phyloP scores from a whole-genome alignment of 2,329 filamentous ascomycete genomes.

The Diaporthe capsici region DNA sequence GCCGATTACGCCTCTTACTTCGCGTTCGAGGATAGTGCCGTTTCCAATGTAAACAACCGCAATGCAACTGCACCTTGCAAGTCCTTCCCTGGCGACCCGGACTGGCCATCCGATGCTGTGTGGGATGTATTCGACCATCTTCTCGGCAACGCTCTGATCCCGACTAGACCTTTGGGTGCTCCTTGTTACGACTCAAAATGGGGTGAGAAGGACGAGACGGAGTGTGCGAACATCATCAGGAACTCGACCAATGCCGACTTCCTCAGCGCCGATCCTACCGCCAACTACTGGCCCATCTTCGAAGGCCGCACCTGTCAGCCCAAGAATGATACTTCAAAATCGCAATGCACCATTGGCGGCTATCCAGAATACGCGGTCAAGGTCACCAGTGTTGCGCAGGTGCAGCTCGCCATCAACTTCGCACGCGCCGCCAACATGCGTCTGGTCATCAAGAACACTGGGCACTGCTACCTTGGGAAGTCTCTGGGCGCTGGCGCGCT shows the following conservation, averaged over 20 bases:
- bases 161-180: slow-evolving; percentile 65
- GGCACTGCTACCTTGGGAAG: slow-evolving; percentile 69
- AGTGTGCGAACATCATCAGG: slow-evolving; percentile 55
- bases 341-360: slow-evolving; percentile 56
- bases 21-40: slow-evolving; percentile 5
- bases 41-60: not conserved
- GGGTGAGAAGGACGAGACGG: slow-evolving; percentile 56
- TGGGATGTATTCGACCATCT: slow-evolving; percentile 68
- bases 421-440: slow-evolving; percentile 61
- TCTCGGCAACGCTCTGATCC: slow-evolving; percentile 64
- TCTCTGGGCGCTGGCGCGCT: slow-evolving; percentile 47
- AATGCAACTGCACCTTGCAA: slow-evolving; percentile 40
- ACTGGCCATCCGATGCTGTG: slow-evolving; percentile 62
- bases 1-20: slow-evolving; percentile 5
- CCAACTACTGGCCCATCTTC: slow-evolving; percentile 24
- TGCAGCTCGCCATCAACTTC: slow-evolving; percentile 50
- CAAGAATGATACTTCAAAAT: slow-evolving; percentile 38
- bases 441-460: slow-evolving; percentile 67
- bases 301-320: slow-evolving; percentile 49
- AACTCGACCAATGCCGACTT: slow-evolving; percentile 53
- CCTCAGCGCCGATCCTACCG: slow-evolving; percentile 45
- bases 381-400: slow-evolving; percentile 41
- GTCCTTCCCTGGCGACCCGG: slow-evolving; percentile 61
- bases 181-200: slow-evolving; percentile 63
- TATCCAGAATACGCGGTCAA: slow-evolving; percentile 52